Evolutionary conservation across 257 asterid species (phyloP), one percentile per base, ranked within the genome.

Genomic region (Solanum piurae): DNA sequence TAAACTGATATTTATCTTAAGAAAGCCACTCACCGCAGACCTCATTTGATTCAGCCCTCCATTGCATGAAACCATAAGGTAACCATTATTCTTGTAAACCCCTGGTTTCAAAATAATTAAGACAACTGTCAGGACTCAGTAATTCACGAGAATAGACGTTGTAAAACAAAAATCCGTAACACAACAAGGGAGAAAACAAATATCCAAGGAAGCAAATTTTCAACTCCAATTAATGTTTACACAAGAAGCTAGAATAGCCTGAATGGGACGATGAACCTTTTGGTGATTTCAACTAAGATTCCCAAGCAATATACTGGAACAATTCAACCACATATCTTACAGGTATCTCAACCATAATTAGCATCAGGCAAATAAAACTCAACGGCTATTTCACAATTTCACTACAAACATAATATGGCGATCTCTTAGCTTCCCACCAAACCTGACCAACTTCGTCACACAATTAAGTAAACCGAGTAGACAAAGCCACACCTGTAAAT

Each of bases 21-120:
- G 73, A 2, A 86, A 89, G 64, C 13, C 18, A 92, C 98, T 86
- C 80, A 97, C 99, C 93, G 99, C 99, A 44, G 99, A 94, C 71
- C 99, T 92, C 99, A 97, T 97, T 90, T 97, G 99, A 90, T 97
- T 97, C 86, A 97, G 98, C 88, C 99, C 99, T 87, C 99, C 99
- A 49, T 97, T 97, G 91, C 99, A 97, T 0, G 99, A 97, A 90
- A 95, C 98, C 98, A 95, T 95, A 91, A 97, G 90, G 91, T 97
- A 97, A 58, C 99, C 99, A 37, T 95, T 97, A 94, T 95, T 97
- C 94, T 94, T 97, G 92, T 97, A 97, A 62, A 95, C 94, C 93
- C 98, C 99, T 97, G 76, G 84, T 84, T 37, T 83, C 79, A 62
- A 84, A 37, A 87, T 46, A 86, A 88, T 83, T 87, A 90, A 40